Evolutionary conservation across 495 filamentous ascomycete genomes (phyloP), one percentile per base, ranked within the genome.

Genomic region (Penicillium simplicissimum): DNA sequence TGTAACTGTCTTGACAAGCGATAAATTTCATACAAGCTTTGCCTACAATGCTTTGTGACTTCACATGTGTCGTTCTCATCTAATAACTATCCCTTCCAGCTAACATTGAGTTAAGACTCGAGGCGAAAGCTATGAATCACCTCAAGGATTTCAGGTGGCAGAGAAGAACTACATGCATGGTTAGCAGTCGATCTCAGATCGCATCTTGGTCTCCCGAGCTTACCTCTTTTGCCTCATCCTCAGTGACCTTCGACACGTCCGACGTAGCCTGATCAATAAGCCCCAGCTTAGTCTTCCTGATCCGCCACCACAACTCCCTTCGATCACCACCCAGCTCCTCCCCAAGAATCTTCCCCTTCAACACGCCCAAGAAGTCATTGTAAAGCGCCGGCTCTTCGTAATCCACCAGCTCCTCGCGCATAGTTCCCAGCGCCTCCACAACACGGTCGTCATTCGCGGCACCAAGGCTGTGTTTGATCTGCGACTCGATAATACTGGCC

Each of bases 251-350:
- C 13, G 88, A 90, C 6, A 78, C 72, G 36, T 87, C 84, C 4
- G 81, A 84, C 60, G 82, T 74, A 23, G 71, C 77, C 62, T 82
- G 79, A 51, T 89, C 88, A 68, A 98, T 86, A 65, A 97, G 76
- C 0, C 93, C 90, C 42, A 98, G 67, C 68, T 78, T 85, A 14
- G 79, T 83, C 51, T 78, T 82, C 66, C 88, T 75, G 36, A 97
- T 74, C 60, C 86, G 74, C 79, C 82, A 90, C 92, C 91, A 97
- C 75, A 97, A 83, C 69, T 95, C 92, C 61, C 79, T 82, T 36
- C 93, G 82, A 69, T 96, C 88, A 0, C 92, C 95, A 56, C 87
- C 86, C n/a, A 97, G 71, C 67, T 92, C 84, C 14, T 87, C 90
- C 0, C 74, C 78, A 33, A 92, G 65, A 2, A 98, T 65, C 49